Evolutionary conservation across 1,284 basidiomycete genomes (phyloP), one percentile per base, ranked within the genome.

Genomic region (Vanrija sp.): DNA sequence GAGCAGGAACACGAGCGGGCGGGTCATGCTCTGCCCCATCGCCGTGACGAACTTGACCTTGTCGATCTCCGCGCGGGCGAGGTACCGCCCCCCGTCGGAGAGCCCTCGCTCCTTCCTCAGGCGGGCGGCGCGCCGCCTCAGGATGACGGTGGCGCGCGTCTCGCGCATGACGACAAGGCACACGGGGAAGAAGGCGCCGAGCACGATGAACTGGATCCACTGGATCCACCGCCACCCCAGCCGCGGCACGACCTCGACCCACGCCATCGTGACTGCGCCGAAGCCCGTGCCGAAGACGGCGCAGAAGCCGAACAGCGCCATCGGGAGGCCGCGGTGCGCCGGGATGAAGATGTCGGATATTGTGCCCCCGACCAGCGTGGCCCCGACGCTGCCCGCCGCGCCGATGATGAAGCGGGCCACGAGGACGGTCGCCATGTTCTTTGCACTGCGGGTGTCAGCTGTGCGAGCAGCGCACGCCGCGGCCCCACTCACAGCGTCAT

Each of bases 191-290:
- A 64, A 64, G 41, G 55, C 60, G 20, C 67, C 67, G 25, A 54
- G 37, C 12, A 38, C 61, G 60, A 70, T 87, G 66, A 84, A 78
- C 59, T 86, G 82, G 23, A 88, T 80, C 86, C 87, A 89, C 70
- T 88, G 83, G 15, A 89, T 87, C 87, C 88, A 89, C 41, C 85
- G 78, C 88, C 88, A 90, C 52, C 79, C 78, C 31, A 89, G 67
- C 14, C 74, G 75, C 0, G 76, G 70, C 53, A 84, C 82, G 65
- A 83, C 80, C 53, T 85, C 82, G 65, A 83, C 80, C 82, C 83
- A 88, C 3, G 84, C 84, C 6, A 83, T 80, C 19, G 80, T 75
- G 0, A 85, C 74, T 2, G 86, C 83, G 3, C 85, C 87, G 1
- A 87, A 53, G 1, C 85, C 85, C 0, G 82, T 83, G 1, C 81